Conservation (phyloP, 805 yeast species). For the Saturnispora saitoi region DNA sequence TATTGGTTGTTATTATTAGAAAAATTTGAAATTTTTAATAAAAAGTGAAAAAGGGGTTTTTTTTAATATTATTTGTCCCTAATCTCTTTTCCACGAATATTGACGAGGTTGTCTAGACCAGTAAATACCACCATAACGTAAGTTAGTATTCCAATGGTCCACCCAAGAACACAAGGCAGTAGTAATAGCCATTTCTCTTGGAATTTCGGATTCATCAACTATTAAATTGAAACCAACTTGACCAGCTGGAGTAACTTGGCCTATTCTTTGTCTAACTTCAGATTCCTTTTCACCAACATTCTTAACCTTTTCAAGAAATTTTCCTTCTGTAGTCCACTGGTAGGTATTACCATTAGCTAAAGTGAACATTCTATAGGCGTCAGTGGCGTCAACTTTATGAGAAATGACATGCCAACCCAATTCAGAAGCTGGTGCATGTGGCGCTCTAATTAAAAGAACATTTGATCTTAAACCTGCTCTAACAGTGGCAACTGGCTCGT, state of each 20-base stretch:
- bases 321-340: slow-evolving; percentile 59
- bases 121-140: slow-evolving; percentile 59
- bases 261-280: slow-evolving; percentile 59
- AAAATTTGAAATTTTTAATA: too few relatives aligned
- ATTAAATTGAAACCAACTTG: slow-evolving; percentile 44
- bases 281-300: slow-evolving; percentile 57
- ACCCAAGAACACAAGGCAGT: slow-evolving; percentile 53
- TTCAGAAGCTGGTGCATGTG: slow-evolving; percentile 42
- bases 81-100: slow-evolving; percentile 51
- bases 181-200: slow-evolving; percentile 49
- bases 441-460: slow-evolving; percentile 45
- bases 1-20: too few relatives aligned
- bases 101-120: slow-evolving; percentile 42
- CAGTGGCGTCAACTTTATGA: slow-evolving; percentile 54
- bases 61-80: slow-evolving; percentile 2
- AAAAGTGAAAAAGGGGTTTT: not conserved
- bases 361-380: slow-evolving; percentile 51
- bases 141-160: slow-evolving; percentile 59
- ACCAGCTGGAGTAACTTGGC: slow-evolving; percentile 46
- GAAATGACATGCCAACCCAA: slow-evolving; percentile 57
- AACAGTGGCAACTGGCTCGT: slow-evolving; percentile 49
- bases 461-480: slow-evolving; percentile 57
- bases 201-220: slow-evolving; percentile 46
- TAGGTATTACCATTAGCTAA: slow-evolving; percentile 52
- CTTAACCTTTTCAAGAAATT: slow-evolving; percentile 46